Base-by-base conservation (phyloP, 257 asterid species). In the Przewalskia tangutica region DNA sequence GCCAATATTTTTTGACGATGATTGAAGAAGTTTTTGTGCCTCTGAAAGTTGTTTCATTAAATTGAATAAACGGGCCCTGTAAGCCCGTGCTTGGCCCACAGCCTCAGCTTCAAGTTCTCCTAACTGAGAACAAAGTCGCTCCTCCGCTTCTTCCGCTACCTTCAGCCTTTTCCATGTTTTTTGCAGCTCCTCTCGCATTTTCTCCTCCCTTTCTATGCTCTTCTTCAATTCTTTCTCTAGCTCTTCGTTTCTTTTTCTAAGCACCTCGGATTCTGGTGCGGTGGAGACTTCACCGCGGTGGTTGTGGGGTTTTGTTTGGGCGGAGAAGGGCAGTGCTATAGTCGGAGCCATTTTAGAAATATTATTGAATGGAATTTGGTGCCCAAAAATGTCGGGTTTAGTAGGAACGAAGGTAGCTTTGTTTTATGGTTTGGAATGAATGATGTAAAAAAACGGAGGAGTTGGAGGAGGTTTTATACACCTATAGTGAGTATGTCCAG, bases 101-200 rank as follows among this genome's bases (percentile, higher is more conserved):
- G 93, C 93, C 89, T 93, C 98, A 8, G 98, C 98, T 84, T 93
- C 98, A 2, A 63, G 93, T 66, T 66, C 75, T 7, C 75, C 75
- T 1, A 36, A 13, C 75, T 66, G 75, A 66, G 9, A 66, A 36
- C 75, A 66, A 36, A 66, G 75, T 12, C 75, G 51, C 16, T 66
- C 75, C 27, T 66, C 75, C 50, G 75, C 98, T 81, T 94, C 98
- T 82, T 94, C 98, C 81, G 95, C 96, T 83, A 92, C 95, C 50
- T 87, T 88, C 88, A 94, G 79, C 85, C 97, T 88, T 83, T 55
- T 82, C 86, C 83, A 34, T n/a, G 83, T 76, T 9, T 87, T 83
- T 48, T 44, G 81, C 77, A 92, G 14, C 54, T 94, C 95, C 79
- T 70, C 77, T 87, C 68, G 88, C 95, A 85, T 84, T 23, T 36